Percentiles rank a stretch among this genome's conserved stretches.
Conservation (phyloP, 257 asterid species). For the Primulina eburnea region DNA sequence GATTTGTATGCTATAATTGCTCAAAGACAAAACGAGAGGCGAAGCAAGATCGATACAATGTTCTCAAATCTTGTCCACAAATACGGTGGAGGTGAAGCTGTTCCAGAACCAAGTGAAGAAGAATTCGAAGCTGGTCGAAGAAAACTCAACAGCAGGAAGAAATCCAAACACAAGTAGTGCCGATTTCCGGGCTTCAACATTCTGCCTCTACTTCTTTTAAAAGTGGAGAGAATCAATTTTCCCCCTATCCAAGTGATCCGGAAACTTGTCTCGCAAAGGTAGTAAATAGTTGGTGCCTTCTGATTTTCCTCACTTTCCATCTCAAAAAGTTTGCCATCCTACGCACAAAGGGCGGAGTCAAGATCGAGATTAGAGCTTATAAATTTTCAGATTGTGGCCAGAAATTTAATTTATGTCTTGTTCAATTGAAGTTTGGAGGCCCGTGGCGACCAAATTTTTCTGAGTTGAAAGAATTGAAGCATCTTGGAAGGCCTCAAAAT, state of each 20-base stretch:
- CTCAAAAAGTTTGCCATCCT: background rate
- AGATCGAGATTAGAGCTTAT: background rate
- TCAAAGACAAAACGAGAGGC: conserved; percentile 47
- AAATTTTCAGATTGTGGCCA: background rate
- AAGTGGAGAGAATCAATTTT: background rate
- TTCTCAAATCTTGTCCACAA: conserved; percentile 42
- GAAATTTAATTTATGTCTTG: background rate
- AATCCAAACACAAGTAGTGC: conserved; percentile 27
- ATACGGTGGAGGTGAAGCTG: conserved; percentile 32
- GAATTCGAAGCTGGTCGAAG: conserved; percentile 48
- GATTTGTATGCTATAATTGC: conserved; percentile 38
- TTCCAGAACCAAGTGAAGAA: conserved; percentile 44
- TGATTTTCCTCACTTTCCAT: background rate
- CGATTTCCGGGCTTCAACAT: background rate
- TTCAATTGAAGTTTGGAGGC: background rate
- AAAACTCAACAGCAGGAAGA: conserved; percentile 39
- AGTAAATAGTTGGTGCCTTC: background rate
- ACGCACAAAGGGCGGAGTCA: background rate
- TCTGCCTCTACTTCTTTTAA: background rate
- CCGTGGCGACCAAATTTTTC: background rate
- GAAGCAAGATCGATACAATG: conserved; percentile 39
- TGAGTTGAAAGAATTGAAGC: background rate
- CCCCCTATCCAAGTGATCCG: background rate
- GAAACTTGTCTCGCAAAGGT: conserved; percentile 13
- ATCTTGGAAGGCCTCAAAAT: background rate